Conservation (phyloP, 2,329 filamentous ascomycete species). For the Aspergillus arachidicola region DNA sequence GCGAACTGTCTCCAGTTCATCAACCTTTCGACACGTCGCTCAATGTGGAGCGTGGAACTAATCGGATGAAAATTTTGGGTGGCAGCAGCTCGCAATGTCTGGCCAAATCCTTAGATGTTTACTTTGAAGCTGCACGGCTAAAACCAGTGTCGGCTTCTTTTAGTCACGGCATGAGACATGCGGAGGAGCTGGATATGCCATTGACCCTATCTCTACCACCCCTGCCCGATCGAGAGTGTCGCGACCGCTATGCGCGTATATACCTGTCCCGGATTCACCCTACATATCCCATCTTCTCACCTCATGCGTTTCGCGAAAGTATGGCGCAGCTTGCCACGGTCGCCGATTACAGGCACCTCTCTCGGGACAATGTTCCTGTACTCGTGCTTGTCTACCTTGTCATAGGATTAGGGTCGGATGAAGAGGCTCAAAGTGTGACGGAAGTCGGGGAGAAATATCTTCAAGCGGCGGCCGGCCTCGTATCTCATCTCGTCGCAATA, state of each 20-base stretch:
- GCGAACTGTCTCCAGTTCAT: slow-evolving; percentile 14
- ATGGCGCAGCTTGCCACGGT: slow-evolving; percentile 4
- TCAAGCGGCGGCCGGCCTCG: slow-evolving; percentile 14
- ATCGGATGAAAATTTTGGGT: slow-evolving; percentile 17
- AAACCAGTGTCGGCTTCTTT: slow-evolving; percentile 16
- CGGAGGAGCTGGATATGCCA: slow-evolving; percentile 15
- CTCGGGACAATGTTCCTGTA: slow-evolving; percentile 6
- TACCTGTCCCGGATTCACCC: slow-evolving; percentile 13
- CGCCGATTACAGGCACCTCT: neutral
- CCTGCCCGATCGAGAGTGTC: slow-evolving; percentile 1
- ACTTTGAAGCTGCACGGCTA: slow-evolving; percentile 16
- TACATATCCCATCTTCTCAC: slow-evolving; percentile 9
- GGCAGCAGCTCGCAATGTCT: slow-evolving; percentile 21
- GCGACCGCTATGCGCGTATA: slow-evolving; percentile 4
- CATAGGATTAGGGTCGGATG: slow-evolving; percentile 15
- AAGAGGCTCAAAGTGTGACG: slow-evolving; percentile 9
- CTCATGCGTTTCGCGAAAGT: slow-evolving; percentile 1
- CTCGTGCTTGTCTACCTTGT: slow-evolving; percentile 16
- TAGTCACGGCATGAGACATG: slow-evolving; percentile 18
- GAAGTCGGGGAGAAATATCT: slow-evolving; percentile 15
- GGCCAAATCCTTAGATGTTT: slow-evolving; percentile 20
- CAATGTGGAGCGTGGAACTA: slow-evolving; percentile 17
- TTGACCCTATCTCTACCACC: slow-evolving; percentile 12
- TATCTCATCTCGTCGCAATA: slow-evolving; percentile 14
- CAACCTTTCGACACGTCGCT: slow-evolving; percentile 18